Conservation (phyloP, 1,284 basidiomycete species). For the Cystobasidium slooffiae region DNA sequence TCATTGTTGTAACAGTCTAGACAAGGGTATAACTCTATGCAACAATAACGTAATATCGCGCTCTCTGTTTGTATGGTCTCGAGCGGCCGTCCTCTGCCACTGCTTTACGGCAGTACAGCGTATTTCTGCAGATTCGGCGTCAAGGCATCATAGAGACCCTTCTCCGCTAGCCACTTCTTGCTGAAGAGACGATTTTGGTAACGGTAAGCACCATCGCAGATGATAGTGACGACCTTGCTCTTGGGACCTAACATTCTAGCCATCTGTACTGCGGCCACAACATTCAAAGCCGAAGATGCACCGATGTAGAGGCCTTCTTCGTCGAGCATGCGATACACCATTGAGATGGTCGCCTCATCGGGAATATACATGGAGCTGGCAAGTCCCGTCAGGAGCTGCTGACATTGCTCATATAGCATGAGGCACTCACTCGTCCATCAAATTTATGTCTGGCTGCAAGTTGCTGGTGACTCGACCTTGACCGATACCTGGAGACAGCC, state of each 20-base stretch:
- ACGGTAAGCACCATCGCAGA: constrained; percentile 94
- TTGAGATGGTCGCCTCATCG: constrained; percentile 86
- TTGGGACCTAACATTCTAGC: constrained; percentile 81
- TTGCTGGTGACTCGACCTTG: constrained; percentile 98
- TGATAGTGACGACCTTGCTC: constrained; percentile 80
- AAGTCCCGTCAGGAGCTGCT: not conserved
- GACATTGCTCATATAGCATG: not conserved
- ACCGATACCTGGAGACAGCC: constrained; percentile 71
- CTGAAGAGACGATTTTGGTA: constrained; percentile 89
- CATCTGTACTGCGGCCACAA: constrained; percentile 88
- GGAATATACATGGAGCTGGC: constrained; percentile 76
- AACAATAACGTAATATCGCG: too few relatives aligned
- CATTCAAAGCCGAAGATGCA: constrained; percentile 94
- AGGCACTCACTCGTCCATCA: constrained; percentile 64
- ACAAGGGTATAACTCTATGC: too few relatives aligned
- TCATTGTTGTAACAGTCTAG: too few relatives aligned
- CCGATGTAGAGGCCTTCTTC: constrained; percentile 94
- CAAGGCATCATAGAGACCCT: constrained; percentile 77
- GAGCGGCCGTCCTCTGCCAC: not conserved
- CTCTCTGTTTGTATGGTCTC: too few relatives aligned
- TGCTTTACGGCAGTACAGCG: constrained; percentile 68
- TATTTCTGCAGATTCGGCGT: constrained; percentile 87
- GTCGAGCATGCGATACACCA: constrained; percentile 92
- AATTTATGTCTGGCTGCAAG: constrained; percentile 77
- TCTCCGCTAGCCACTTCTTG: constrained; percentile 87